Conservation (phyloP, 345 rosid genomes). For the Passiflora organensis region DNA sequence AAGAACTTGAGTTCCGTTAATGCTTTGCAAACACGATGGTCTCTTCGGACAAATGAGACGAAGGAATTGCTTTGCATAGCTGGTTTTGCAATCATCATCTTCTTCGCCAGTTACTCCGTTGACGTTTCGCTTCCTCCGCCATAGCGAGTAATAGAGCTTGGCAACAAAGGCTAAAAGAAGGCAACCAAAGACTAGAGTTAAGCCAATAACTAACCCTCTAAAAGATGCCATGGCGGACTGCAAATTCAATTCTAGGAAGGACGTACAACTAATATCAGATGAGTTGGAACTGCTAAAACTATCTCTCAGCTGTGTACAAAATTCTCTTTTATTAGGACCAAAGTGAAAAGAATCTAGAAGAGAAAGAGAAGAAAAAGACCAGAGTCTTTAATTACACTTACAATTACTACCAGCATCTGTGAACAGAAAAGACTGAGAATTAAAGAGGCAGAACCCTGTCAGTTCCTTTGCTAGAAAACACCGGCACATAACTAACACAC, state of each 20-base stretch:
- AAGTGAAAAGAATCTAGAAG: too few species aligned
- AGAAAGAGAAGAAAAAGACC: too few species aligned
- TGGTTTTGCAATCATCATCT: slow-evolving; percentile 36
- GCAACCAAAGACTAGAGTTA: slow-evolving; percentile 64
- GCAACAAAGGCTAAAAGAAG: slow-evolving; percentile 65
- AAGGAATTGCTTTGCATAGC: slow-evolving; percentile 51
- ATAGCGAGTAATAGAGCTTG: slow-evolving; percentile 64
- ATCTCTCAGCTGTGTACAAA: too few species aligned
- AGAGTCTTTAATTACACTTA: too few species aligned
- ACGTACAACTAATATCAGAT: too few species aligned
- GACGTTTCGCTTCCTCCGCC: slow-evolving; percentile 67
- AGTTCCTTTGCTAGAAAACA: too few species aligned
- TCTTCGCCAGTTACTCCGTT: slow-evolving; percentile 31
- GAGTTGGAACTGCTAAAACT: too few species aligned
- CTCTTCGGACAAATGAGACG: slow-evolving; percentile 59
- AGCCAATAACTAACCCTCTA: slow-evolving; percentile 65
- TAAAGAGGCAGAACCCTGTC: too few species aligned
- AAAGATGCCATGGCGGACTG: slow-evolving; percentile 46
- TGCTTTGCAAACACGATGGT: slow-evolving; percentile 34
- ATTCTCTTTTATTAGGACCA: too few species aligned
- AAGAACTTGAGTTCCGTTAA: slow-evolving; percentile 16
- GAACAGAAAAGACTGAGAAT: too few species aligned
- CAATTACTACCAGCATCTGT: too few species aligned
- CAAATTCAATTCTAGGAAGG: slow-evolving; percentile 40
- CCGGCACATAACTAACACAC: too few species aligned